Base-by-base conservation (phyloP, 148 eudicot species). In the Rhododendron simsii region DNA sequence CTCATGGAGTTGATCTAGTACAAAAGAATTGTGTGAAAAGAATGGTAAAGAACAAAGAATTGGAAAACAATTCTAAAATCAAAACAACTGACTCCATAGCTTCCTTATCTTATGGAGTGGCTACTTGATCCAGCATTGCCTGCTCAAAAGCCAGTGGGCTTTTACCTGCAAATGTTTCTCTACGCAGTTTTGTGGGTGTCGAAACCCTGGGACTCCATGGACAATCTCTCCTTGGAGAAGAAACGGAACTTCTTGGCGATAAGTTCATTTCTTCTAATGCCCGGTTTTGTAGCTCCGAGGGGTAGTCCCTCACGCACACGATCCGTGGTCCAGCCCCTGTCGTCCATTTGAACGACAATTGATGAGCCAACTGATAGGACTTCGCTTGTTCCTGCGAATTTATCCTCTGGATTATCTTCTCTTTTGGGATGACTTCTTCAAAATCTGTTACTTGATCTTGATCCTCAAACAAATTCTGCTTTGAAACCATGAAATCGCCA, bases 251-350 rank as follows among this genome's bases (percentile, higher is more conserved):
- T 88, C 91, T 92, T 14, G 98, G 98, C n/a, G 98, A 95, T 15
- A 95, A 88, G 91, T 94, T 94, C 83, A 95, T 96, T 33, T 95
- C 97, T 85, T 95, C 98, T 45, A 95, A 94, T 30, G 95, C 98
- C 16, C 91, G 97, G 78, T 84, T 91, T 83, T 93, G 98, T 26
- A 95, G 87, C 85, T 95, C 95, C 37, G 92, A 65, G 11, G 97
- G 98, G 87, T 94, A 94, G 86, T 95, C 98, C 79, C 97, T 83
- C 15, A 94, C 98, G 83, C 98, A 95, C 3, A 97, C 93, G 30
- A 95, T 95, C 37, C 98, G 89, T 7, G 98, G 95, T 0, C 98
- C 97, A 16, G 91, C 73, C 55, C 95, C 95, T 15, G 95, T 93
- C 74, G 92, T 87, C 98, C 98, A 95, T 83, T 93, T 95, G 91